These are phyloP conservation scores for Thalassia testudinum DNA, from an alignment of 116 monocot species.

Conservation along the genomic window DNA sequence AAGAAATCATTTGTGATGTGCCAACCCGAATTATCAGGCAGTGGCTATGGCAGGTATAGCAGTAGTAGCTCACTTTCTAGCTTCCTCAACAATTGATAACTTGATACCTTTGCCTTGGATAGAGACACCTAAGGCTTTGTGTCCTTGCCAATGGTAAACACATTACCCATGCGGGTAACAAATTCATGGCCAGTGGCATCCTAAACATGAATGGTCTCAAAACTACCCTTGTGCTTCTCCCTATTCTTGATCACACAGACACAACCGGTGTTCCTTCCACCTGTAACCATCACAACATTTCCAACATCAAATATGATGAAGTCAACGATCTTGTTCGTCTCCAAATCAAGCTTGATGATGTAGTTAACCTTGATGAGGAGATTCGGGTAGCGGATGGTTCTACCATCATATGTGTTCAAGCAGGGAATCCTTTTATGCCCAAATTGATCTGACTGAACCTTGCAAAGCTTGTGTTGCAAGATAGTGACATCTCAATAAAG, in stretches of 20 bases:
- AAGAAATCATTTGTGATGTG: too few relatives aligned
- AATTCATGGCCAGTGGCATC: constrained; percentile 40
- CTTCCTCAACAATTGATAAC: too few relatives aligned
- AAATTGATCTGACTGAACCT: constrained; percentile 23
- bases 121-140: constrained; percentile 32
- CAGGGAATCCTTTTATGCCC: constrained; percentile 32
- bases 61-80: too few relatives aligned
- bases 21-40: too few relatives aligned
- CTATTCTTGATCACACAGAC: constrained; percentile 43
- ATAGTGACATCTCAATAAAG: too few relatives aligned
- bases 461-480: constrained; percentile 40
- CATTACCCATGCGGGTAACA: constrained; percentile 31
- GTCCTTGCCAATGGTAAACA: constrained; percentile 33
- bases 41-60: too few relatives aligned
- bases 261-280: constrained; percentile 35
- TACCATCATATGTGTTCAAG: constrained; percentile 30
- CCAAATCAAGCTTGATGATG: constrained; percentile 31
- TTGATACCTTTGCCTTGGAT: too few relatives aligned
- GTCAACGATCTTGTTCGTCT: constrained; percentile 25
- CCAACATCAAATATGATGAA: constrained; percentile 48
- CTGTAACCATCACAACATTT: constrained; percentile 48
- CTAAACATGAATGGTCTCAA: constrained; percentile 34
- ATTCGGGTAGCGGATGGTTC: constrained; percentile 29
- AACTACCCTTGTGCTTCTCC: constrained; percentile 46
- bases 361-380: constrained; percentile 29